Evolutionary conservation across 1,139 yeast genomes (phyloP).

Genomic region (Arxiozyma heterogenica): DNA sequence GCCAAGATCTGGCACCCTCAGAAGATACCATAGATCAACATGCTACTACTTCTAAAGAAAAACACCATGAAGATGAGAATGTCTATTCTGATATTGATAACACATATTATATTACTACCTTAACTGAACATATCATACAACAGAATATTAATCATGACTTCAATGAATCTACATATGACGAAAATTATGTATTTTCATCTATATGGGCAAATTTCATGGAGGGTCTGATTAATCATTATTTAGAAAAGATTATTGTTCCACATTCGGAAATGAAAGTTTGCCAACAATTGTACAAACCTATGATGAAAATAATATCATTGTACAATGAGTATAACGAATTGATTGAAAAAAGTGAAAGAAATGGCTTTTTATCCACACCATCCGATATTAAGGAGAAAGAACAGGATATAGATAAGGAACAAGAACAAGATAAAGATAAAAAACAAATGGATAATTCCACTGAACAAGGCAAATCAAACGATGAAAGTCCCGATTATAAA

Average conservation of each 20-base stretch:
- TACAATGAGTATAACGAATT: slow-evolving; percentile 30
- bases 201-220: slow-evolving; percentile 34
- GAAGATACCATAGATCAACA: neutral
- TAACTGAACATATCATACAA: slow-evolving; percentile 28
- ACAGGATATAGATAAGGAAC: neutral
- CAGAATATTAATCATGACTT: slow-evolving; percentile 29
- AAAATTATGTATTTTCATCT: slow-evolving; percentile 30
- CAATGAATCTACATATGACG: slow-evolving; percentile 26
- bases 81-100: neutral
- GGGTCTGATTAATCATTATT: slow-evolving; percentile 30
- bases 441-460: neutral
- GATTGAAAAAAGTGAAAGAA: slow-evolving; percentile 30
- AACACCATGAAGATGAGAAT: neutral
- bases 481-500: slow-evolving; percentile 1
- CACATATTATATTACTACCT: slow-evolving; percentile 11
- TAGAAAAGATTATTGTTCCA: slow-evolving; percentile 30
- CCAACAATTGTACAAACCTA: slow-evolving; percentile 31
- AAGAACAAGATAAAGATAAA: slow-evolving; percentile 1
- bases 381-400: slow-evolving; percentile 6
- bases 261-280: slow-evolving; percentile 31
- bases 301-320: slow-evolving; percentile 30
- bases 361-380: slow-evolving; percentile 27
- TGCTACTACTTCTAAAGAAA: neutral
- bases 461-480: neutral
- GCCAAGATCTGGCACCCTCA: neutral